A percentile compares a stretch with the other conserved stretches of the same genome.
Evolutionary conservation across 2,329 filamentous ascomycete genomes (phyloP).

Genomic region (Balansia obtecta): DNA sequence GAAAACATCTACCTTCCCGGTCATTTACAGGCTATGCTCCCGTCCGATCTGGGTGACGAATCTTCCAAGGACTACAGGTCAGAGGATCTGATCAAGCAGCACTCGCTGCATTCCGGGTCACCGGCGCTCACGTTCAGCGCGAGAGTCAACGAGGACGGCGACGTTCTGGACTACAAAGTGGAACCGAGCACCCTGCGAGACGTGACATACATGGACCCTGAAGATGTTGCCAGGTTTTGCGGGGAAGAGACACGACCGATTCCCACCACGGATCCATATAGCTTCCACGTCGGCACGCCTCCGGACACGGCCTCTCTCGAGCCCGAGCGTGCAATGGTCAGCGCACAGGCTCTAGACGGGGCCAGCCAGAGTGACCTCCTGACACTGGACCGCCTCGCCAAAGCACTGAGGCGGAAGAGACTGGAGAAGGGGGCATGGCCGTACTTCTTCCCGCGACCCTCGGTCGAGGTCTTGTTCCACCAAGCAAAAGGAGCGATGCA

Average conservation of each 20-base stretch:
- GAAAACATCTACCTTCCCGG: conserved; percentile 50
- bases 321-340: conserved; percentile 30
- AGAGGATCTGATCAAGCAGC: conserved; percentile 31
- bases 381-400: conserved; percentile 34
- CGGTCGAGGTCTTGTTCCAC: conserved; percentile 31
- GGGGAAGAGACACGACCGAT: conserved; percentile 19
- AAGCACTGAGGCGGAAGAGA: conserved; percentile 29
- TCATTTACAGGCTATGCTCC: conserved; percentile 46
- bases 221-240: conserved; percentile 33
- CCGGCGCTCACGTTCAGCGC: conserved; percentile 52
- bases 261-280: conserved; percentile 9
- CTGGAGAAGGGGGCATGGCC: conserved; percentile 37
- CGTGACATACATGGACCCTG: conserved; percentile 45
- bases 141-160: conserved; percentile 38
- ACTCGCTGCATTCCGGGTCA: conserved; percentile 39
- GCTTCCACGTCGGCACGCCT: conserved; percentile 17
- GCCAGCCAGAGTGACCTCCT: conserved; percentile 32
- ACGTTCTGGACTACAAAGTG: conserved; percentile 41
- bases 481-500: conserved; percentile 10
- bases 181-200: conserved; percentile 39
- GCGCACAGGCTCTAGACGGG: conserved; percentile 27
- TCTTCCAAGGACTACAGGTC: conserved; percentile 18
- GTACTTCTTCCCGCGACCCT: conserved; percentile 30
- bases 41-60: conserved; percentile 20
- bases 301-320: conserved; percentile 7